Evolutionary conservation across 768 basidiomycete genomes (phyloP), one percentile per base, ranked within the genome.

Genomic region (Cantharellus anzutake): DNA sequence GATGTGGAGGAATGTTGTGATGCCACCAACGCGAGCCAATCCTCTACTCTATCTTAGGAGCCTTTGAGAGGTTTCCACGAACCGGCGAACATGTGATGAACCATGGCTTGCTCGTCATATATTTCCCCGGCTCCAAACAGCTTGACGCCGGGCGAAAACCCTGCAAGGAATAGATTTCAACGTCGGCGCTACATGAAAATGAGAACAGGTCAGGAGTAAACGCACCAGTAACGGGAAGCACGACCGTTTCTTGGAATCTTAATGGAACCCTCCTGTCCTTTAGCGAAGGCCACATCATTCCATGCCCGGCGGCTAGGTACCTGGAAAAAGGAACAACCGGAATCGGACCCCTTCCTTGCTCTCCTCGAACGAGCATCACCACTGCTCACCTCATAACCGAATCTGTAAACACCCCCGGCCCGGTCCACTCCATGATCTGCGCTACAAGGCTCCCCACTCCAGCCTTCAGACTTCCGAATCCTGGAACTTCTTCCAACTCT

Each of bases 391-490:
- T 44, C 48, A 65, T 42, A 1, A 44, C 53, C 40, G 60, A 14
- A 42, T 65, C 64, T 4, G 64, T 65, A 42, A 63, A 65, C 14
- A 64, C 63, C 4, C 57, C 64, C 34, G 64, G 64, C 39, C 62
- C 74, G 0, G 73, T 75, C 69, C 71, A 70, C 55, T 69, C 70
- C 68, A 75, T 72, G 3, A 75, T 70, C 3, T 70, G 68, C n/a
- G 68, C 62, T 11, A 67, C 66, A 11, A 69, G 0, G 69, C 70
- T 7, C 62, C 62, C 11, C 20, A 29, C 20, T 29, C 20, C 20
- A 29, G 20, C 20, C 20, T 29, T 29, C 20, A 29, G 20, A 29
- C 20, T 29, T 29, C 20, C 20, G 20, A 29, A 29, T 1, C 20
- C 20, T 29, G 20, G 20, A 29, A 29, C 20, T 29, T 29, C 20